Evolutionary conservation across 139 green algal species (phyloP), one percentile per base, ranked within the genome.

Genomic region (Limnomonas spitsbergensis): DNA sequence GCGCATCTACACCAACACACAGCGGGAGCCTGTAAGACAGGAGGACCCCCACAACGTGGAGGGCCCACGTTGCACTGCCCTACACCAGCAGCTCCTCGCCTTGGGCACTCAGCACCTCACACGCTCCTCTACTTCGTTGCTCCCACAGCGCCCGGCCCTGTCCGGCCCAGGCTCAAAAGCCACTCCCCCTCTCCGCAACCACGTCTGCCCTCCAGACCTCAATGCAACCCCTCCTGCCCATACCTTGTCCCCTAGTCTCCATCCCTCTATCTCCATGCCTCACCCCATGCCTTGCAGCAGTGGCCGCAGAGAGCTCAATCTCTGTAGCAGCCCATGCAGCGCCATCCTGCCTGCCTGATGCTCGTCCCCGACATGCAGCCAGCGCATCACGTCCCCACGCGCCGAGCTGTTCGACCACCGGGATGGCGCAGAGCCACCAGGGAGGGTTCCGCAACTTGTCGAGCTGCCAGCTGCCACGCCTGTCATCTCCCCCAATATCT

Each of bases 321-420:
- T 29, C 0, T 68, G 34, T 38, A 87, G 3, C 31, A 85, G 29
- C 24, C 40, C 66, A 31, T 53, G 71, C 71, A 90, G 71, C 4
- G 78, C 36, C 1, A 9, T 9, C 40, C 78, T 73, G 1, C 80
- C 80, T 29, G 78, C 81, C 20, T 71, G 47, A 27, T 34, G 35
- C 38, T 83, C 72, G n/a, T 82, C 70, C 2, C 67, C 69, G 24
- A 24, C 26, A 40, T 73, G 79, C 6, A 85, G 78, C 86, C 86
- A 90, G 35, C 75, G 77, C 39, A 80, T 85, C 7, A 77, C 14
- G 56, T 90, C 86, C 1, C 83, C 86, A 1, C 86, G 69, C 0
- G 32, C 36, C 0, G n/a, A 77, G 69, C 40, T 67, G 38, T 73
- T 24, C 32, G 3, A 66, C 77, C 40, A 82, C 70, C 7, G 31